Conservation (phyloP, 2,329 filamentous ascomycete genomes). For the Arthroderma uncinatum region DNA sequence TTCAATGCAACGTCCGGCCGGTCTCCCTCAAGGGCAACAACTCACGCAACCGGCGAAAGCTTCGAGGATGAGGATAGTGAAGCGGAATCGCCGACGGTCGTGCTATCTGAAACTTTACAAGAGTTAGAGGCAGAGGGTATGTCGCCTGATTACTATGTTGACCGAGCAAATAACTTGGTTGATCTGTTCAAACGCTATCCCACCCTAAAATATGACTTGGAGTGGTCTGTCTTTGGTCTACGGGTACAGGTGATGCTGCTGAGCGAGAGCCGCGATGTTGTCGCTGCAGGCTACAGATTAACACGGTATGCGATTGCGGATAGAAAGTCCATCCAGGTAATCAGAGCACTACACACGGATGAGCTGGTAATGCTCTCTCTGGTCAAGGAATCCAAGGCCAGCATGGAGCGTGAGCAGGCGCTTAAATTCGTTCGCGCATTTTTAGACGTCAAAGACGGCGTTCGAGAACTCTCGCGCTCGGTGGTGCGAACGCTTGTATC, state of each 20-base stretch:
- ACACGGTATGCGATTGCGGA: constrained; percentile 93
- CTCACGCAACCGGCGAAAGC: constrained; percentile 29
- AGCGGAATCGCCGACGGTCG: constrained; percentile 80
- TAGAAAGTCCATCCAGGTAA: constrained; percentile 74
- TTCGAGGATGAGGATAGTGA: constrained; percentile 51
- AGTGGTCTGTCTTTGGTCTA: constrained; percentile 88
- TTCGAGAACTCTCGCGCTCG: constrained; percentile 73
- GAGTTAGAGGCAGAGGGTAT: constrained; percentile 79
- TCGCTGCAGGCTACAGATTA: constrained; percentile 86
- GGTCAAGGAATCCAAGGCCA: constrained; percentile 92
- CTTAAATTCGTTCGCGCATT: constrained; percentile 94
- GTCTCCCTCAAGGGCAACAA: constrained; percentile 36
- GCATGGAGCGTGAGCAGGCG: constrained; percentile 91
- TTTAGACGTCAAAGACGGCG: constrained; percentile 85
- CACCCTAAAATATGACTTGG: constrained; percentile 89
- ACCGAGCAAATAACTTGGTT: constrained; percentile 82
- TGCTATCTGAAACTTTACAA: constrained; percentile 79
- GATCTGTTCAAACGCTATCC: constrained; percentile 90
- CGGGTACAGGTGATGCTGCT: constrained; percentile 92
- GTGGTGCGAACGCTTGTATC: constrained; percentile 84
- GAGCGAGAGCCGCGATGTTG: constrained; percentile 89
- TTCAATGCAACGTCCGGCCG: constrained; percentile 47
- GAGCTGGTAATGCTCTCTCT: constrained; percentile 83
- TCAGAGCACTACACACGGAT: constrained; percentile 79
- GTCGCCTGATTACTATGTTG: constrained; percentile 89